Conservation (phyloP, 2,329 filamentous ascomycete genomes). For the Arthrobotrys entomopaga region DNA sequence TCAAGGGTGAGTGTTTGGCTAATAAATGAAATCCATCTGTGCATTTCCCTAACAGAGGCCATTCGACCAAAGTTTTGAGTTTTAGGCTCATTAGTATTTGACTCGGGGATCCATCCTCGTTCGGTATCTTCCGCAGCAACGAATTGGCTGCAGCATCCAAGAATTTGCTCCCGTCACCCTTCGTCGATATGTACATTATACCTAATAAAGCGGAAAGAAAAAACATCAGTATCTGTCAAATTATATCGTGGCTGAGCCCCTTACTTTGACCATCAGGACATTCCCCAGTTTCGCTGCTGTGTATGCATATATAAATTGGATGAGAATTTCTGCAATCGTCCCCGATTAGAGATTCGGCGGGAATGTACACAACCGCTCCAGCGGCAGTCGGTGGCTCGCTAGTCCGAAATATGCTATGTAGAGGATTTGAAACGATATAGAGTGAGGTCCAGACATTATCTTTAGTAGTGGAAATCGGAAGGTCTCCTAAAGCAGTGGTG, state of each 20-base stretch:
- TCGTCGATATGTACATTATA: slow-evolving; percentile 40
- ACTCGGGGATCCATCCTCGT: slow-evolving; percentile 8
- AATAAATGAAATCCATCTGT: slow-evolving; percentile 20
- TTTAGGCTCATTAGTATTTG: slow-evolving; percentile 33
- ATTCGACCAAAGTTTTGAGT: background rate
- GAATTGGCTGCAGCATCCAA: slow-evolving; percentile 26
- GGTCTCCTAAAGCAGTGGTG: slow-evolving; percentile 69
- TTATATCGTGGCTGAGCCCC: slow-evolving; percentile 63
- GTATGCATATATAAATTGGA: slow-evolving; percentile 73
- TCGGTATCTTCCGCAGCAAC: slow-evolving; percentile 23
- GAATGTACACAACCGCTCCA: slow-evolving; percentile 52
- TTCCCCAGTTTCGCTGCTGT: slow-evolving; percentile 92
- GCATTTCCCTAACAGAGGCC: background rate
- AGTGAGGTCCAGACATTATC: slow-evolving; percentile 64
- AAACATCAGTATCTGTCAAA: background rate
- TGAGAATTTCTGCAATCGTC: slow-evolving; percentile 59
- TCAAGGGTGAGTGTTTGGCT: slow-evolving; percentile 15
- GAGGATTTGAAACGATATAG: slow-evolving; percentile 63
- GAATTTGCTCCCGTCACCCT: slow-evolving; percentile 8
- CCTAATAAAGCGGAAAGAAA: slow-evolving; percentile 5
- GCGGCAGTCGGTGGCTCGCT: slow-evolving; percentile 34
- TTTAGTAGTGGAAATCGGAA: slow-evolving; percentile 62
- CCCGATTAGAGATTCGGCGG: slow-evolving; percentile 57
- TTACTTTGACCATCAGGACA: slow-evolving; percentile 90
- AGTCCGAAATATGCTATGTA: slow-evolving; percentile 19